Percentiles rank a stretch among this genome's conserved stretches.
Evolutionary conservation across 1,284 basidiomycete species (phyloP).

Genomic region (Grifola frondosa): DNA sequence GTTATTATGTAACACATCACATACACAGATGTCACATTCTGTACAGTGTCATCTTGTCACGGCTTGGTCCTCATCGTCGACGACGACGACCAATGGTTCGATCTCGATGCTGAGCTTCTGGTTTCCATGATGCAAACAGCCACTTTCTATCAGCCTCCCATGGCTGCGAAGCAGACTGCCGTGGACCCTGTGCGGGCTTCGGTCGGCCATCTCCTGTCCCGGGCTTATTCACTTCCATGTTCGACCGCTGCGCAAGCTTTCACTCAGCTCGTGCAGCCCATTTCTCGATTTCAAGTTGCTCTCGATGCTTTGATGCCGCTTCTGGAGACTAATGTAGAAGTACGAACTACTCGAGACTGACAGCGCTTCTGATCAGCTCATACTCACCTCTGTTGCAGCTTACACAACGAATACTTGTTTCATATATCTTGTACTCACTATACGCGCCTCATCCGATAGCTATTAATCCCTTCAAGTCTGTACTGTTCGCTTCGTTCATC

Average conservation of each 20-base stretch:
- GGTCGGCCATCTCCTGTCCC: constrained; percentile 60
- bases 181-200: constrained; percentile 44
- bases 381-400: constrained; percentile 40
- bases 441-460: constrained; percentile 74
- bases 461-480: constrained; percentile 76
- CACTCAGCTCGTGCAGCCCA: constrained; percentile 66
- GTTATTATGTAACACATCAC: too few species aligned
- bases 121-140: constrained; percentile 24
- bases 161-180: constrained; percentile 28
- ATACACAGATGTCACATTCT: too few species aligned
- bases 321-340: constrained; percentile 46
- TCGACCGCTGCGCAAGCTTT: constrained; percentile 73
- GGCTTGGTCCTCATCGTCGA: not conserved
- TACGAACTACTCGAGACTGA: constrained; percentile 7
- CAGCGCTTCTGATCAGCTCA: constrained; percentile 8
- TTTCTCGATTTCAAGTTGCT: constrained; percentile 72
- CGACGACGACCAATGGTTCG: constrained; percentile 3
- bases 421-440: constrained; percentile 73
- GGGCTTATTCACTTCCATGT: constrained; percentile 66
- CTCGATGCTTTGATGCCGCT: constrained; percentile 73
- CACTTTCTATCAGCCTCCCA: constrained; percentile 24
- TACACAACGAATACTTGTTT: constrained; percentile 68
- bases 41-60: too few species aligned
- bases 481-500: constrained; percentile 59
- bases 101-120: not conserved